These are phyloP conservation scores for Phytophthora aleatoria DNA, from an alignment of 352 stramenopile genomes.

Conservation along the genomic window DNA sequence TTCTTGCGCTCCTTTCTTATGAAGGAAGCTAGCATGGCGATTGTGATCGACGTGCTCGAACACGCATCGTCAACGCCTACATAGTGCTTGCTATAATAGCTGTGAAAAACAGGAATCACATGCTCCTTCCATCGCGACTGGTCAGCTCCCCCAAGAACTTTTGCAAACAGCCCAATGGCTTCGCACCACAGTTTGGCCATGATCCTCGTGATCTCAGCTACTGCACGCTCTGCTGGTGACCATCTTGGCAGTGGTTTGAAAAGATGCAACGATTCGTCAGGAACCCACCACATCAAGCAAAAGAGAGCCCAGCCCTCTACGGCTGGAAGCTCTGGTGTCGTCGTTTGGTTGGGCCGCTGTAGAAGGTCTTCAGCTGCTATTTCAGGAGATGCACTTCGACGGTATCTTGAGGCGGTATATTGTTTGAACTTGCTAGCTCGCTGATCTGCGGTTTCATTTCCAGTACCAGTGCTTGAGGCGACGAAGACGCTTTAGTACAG, in stretches of 20 bases:
- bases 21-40: too few relatives aligned
- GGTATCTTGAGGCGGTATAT: neutral
- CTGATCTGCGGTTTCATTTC: neutral
- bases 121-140: too few relatives aligned
- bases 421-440: neutral
- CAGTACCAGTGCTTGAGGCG: slow-evolving; percentile 10
- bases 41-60: too few relatives aligned
- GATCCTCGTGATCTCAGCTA: neutral
- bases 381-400: neutral
- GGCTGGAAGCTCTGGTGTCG: neutral
- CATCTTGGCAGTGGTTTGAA: neutral
- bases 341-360: neutral
- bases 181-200: neutral
- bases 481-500: neutral
- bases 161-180: too few relatives aligned
- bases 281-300: slow-evolving; percentile 1
- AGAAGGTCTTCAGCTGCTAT: too few relatives aligned
- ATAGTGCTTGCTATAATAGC: too few relatives aligned
- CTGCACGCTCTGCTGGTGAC: neutral
- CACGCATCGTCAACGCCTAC: too few relatives aligned
- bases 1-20: too few relatives aligned
- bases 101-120: too few relatives aligned
- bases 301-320: slow-evolving; percentile 4
- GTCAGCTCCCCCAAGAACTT: too few relatives aligned
- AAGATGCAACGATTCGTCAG: neutral